These are phyloP conservation scores for Mucor irregularis DNA, from an alignment of 371 early-diverging fungal species.

Conservation along the genomic window DNA sequence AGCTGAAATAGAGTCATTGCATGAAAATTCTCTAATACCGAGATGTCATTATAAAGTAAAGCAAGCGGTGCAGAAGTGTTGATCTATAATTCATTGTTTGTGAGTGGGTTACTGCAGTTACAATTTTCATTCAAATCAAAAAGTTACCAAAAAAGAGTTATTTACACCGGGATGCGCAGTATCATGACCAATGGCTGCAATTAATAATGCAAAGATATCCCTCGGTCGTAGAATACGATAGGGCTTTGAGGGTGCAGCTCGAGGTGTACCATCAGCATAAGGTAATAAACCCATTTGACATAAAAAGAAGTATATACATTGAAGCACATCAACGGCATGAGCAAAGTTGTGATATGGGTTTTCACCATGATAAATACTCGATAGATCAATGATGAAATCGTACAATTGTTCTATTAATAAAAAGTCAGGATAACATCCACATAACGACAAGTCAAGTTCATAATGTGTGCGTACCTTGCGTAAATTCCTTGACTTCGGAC, in stretches of 20 bases:
- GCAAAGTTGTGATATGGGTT: constrained; percentile 86
- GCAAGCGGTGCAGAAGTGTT: constrained; percentile 72
- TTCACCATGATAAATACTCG: constrained; percentile 63
- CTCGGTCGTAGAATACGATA: constrained; percentile 49
- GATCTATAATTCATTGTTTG: background rate
- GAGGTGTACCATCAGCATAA: constrained; percentile 15
- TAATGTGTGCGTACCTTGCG: constrained; percentile 50
- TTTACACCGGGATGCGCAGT: constrained; percentile 86
- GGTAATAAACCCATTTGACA: constrained; percentile 58
- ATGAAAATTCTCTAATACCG: constrained; percentile 93
- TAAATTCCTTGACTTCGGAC: constrained; percentile 55
- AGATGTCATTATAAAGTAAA: constrained; percentile 86
- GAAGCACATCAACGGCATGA: constrained; percentile 85
- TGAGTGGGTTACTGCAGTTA: background rate
- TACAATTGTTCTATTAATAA: constrained; percentile 51
- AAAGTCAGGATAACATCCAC: background rate
- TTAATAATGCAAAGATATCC: constrained; percentile 69
- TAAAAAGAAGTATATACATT: constrained; percentile 75
- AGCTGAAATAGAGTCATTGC: constrained; percentile 82
- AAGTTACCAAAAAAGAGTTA: constrained; percentile 66
- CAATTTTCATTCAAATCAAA: background rate
- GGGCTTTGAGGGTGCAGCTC: background rate
- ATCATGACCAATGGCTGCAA: constrained; percentile 82
- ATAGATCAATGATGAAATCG: constrained; percentile 59
- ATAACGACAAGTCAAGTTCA: background rate